phyloP scores from a whole-genome alignment of 1,284 basidiomycete genomes.

The Flammula alnicola region DNA sequence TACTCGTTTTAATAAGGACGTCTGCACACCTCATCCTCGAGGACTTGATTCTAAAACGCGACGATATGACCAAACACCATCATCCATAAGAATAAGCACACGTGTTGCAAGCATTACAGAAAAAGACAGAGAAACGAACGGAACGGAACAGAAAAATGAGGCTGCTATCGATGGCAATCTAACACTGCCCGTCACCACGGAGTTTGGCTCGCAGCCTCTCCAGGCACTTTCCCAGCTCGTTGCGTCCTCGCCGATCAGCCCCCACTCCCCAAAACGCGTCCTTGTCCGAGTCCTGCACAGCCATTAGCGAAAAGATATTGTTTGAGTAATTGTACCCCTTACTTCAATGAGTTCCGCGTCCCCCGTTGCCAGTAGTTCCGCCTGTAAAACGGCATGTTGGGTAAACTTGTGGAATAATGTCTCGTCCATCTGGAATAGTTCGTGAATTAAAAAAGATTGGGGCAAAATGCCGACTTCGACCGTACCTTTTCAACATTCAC shows the following conservation, averaged over 20 bases:
- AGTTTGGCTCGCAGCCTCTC: conserved; percentile 58
- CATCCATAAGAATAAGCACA: conserved; percentile 20
- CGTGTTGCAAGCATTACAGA: conserved; percentile 26
- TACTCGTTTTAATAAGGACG: conserved; percentile 16
- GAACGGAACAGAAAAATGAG: conserved; percentile 27
- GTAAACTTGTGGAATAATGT: conserved; percentile 64
- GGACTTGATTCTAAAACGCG: conserved; percentile 9
- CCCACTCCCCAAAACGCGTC: conserved; percentile 76
- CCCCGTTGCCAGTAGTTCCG: conserved; percentile 60
- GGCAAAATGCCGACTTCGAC: neutral
- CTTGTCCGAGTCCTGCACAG: conserved; percentile 59
- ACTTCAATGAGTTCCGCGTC: conserved; percentile 68
- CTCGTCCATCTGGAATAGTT: conserved; percentile 57
- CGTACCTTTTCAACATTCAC: conserved; percentile 63
- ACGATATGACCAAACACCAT: conserved; percentile 17
- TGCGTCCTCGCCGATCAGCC: conserved; percentile 60
- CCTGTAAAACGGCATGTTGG: conserved; percentile 59
- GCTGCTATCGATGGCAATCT: conserved; percentile 26
- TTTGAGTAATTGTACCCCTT: conserved; percentile 17
- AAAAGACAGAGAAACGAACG: conserved; percentile 9
- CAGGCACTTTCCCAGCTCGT: conserved; percentile 74
- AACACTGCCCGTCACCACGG: conserved; percentile 34
- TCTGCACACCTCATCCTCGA: conserved; percentile 19
- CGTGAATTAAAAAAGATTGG: neutral
- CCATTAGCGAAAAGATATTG: conserved; percentile 3